These are phyloP conservation scores for Chlorella sp. DNA, from an alignment of 139 green algal species.

Conservation along the genomic window DNA sequence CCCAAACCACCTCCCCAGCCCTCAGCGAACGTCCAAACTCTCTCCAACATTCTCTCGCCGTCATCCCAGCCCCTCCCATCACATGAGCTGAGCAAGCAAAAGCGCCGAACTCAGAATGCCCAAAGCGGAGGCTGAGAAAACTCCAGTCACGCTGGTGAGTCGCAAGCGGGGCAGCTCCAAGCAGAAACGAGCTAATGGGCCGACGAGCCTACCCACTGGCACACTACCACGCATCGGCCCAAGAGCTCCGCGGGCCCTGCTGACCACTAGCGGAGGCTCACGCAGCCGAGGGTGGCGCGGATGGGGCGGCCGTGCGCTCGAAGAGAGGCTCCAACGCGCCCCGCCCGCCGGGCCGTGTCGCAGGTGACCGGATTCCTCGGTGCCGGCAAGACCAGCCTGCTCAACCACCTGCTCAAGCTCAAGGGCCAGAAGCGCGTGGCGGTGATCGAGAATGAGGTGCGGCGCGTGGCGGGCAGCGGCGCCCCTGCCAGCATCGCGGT, in stretches of 20 bases:
- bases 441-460: constrained; percentile 86
- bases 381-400: constrained; percentile 77
- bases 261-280: background rate
- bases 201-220: no score
- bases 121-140: constrained; percentile 22
- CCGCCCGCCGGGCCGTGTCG: background rate
- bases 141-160: constrained; percentile 25
- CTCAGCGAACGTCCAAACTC: no score
- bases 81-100: no score
- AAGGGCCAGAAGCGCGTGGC: constrained; percentile 63
- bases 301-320: background rate
- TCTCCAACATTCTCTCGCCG: no score
- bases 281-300: background rate
- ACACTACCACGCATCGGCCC: no score
- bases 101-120: no score
- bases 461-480: background rate
- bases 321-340: background rate
- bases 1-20: no score
- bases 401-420: constrained; percentile 79
- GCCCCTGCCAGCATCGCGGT: background rate
- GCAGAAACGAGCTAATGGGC: no score
- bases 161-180: no score
- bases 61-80: no score
- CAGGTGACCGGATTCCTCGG: constrained; percentile 66
- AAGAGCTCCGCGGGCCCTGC: no score